A percentile compares a stretch with the other conserved stretches of the same genome.
Evolutionary conservation across 2,329 filamentous ascomycete genomes (phyloP).

Genomic region (Thermothelomyces thermophilus): DNA sequence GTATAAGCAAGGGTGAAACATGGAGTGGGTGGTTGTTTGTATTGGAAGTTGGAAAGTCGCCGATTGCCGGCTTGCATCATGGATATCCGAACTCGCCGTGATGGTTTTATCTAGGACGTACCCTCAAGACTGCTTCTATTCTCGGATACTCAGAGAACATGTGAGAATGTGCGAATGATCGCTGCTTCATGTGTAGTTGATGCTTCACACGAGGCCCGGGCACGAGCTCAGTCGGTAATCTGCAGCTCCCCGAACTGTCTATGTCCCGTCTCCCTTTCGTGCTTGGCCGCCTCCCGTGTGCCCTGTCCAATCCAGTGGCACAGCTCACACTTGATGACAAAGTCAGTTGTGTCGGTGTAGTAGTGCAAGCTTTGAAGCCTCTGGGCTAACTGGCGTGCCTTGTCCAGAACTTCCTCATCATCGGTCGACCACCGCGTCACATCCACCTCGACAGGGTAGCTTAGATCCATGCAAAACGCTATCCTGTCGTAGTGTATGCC

Average conservation of each 20-base stretch:
- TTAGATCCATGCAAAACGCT: constrained; percentile 58
- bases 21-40: no score
- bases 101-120: no score
- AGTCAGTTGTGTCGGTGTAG: constrained; percentile 79
- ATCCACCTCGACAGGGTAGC: constrained; percentile 66
- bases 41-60: no score
- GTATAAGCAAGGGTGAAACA: constrained; percentile 31
- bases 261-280: constrained; percentile 56
- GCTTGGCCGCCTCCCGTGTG: constrained; percentile 50
- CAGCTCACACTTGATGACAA: constrained; percentile 69
- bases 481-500: constrained; percentile 93
- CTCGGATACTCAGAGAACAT: no score
- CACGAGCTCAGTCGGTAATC: constrained; percentile 18
- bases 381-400: constrained; percentile 57
- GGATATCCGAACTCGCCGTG: no score
- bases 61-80: no score
- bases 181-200: no score
- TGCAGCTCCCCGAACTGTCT: constrained; percentile 34
- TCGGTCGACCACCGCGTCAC: constrained; percentile 50
- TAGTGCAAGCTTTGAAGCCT: constrained; percentile 68
- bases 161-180: no score
- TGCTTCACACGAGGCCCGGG: no score
- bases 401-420: constrained; percentile 62
- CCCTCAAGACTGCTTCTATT: no score
- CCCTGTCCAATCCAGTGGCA: constrained; percentile 65